Percentiles rank a stretch among this genome's conserved stretches.
These are phyloP conservation scores for Endogone sp. DNA, from an alignment of 192 early-diverging fungal genomes.

Conservation along the genomic window DNA sequence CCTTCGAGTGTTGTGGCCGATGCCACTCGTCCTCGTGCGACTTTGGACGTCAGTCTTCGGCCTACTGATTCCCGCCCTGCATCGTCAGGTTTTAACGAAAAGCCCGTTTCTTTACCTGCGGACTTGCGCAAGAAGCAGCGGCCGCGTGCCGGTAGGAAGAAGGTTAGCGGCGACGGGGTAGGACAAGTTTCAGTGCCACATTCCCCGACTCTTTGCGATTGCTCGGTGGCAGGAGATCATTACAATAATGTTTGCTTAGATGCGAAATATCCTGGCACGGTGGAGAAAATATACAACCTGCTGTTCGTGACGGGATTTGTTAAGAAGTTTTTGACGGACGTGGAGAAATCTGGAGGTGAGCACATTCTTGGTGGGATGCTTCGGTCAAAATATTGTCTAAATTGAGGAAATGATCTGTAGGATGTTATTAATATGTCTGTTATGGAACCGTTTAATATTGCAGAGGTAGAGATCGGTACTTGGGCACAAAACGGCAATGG, in stretches of 20 bases:
- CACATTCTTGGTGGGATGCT: slow-evolving; percentile 6
- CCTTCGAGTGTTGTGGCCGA: too few species aligned
- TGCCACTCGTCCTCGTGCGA: too few species aligned
- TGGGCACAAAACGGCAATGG: slow-evolving; percentile 18
- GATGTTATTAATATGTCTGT: too few species aligned
- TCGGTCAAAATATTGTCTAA: neutral
- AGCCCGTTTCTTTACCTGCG: neutral
- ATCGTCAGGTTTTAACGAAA: neutral
- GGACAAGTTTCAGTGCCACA: neutral
- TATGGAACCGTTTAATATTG: too few species aligned
- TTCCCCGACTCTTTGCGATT: slow-evolving; percentile 28
- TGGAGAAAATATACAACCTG: slow-evolving; percentile 49
- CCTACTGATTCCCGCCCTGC: too few species aligned
- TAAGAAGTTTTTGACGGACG: slow-evolving; percentile 36
- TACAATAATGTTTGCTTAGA: slow-evolving; percentile 37
- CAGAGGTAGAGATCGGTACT: slow-evolving; percentile 33
- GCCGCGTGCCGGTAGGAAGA: neutral
- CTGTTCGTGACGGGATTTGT: slow-evolving; percentile 46
- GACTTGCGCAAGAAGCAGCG: neutral
- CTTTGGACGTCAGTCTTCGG: too few species aligned
- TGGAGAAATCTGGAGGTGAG: slow-evolving; percentile 45
- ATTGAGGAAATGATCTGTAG: too few species aligned
- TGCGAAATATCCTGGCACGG: slow-evolving; percentile 36
- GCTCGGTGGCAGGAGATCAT: slow-evolving; percentile 37
- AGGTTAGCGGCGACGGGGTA: neutral